Base-by-base conservation (phyloP, 2,329 filamentous ascomycete species). In the Stagonosporopsis vannaccii region DNA sequence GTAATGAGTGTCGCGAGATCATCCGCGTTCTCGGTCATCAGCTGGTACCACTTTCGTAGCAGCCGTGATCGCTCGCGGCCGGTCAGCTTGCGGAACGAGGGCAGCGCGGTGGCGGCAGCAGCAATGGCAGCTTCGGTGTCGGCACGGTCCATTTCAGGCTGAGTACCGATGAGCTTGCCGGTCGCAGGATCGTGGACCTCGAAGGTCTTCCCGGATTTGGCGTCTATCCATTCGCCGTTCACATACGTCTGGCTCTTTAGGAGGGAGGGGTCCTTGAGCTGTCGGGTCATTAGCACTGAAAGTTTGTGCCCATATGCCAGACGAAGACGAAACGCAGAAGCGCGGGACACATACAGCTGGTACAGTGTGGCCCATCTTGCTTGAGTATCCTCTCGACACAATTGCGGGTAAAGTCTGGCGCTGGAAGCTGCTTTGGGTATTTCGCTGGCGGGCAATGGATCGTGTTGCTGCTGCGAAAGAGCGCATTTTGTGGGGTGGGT, bases 171-270 rank as follows among this genome's bases (percentile, higher is more conserved):
- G 35, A 90, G 77, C 66, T 90, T 85, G 64, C 90, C 90, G 9
- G 91, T 91, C 2, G 92, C 88, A 8, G 95, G 95, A 75, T 99
- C 92, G 40, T 66, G 83, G 58, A 97, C 91, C 74, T 95, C 88
- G 76, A 98, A 99, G 41, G 92, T 97, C 84, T 96, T 88, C 72
- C 92, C 91, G 0, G 92, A 96, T 71, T 87, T 86, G 66, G 94
- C 91, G 67, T 85, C 84, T 60, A 96, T 85, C 91, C 93, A 99
- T 84, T 96, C 85, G 70, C 95, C 95, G 75, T 99, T 94, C 71
- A 98, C 88, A 73, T 94, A 97, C 70, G 87, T 79, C 73, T 93
- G 85, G 66, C 89, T 86, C 81, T 96, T 97, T 70, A 98, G 85
- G 58, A 99, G 85, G 22, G 77, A 79, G 60, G 77, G 76, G 67